Evolutionary conservation across 2,329 filamentous ascomycete genomes (phyloP), one percentile per base, ranked within the genome.

Genomic region (Phialocephala subalpina): DNA sequence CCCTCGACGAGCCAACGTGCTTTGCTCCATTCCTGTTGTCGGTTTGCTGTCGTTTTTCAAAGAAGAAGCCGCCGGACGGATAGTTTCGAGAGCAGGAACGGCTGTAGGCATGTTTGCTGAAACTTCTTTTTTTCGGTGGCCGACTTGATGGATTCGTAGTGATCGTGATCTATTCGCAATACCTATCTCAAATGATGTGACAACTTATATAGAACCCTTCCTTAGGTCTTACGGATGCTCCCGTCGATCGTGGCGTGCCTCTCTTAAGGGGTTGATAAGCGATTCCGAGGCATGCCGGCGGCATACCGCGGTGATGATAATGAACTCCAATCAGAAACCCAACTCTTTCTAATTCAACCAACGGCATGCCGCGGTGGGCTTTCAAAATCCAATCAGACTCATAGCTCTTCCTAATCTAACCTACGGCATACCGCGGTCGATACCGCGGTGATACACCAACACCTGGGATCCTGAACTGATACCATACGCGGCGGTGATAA

Each of bases 1-100:
- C 49, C 80, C 80, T 25, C 80, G 76, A 35, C 81, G 76, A 63
- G 76, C 74, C 35, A 82, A 73, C 3, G 80, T 80, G 66, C 78
- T 79, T 74, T 82, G 81, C 60, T 82, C 80, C 53, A 63, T 58
- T 27, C 33, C 38, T 47, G 18, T 6, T 33, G 49, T 45, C 18
- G 45, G 14, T 56, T 38, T 53, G 49, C 29, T 27, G 49, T 25
- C 45, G 14, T 38, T 53, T 35, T 62, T 62, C 22, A 56, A 29
- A 20, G 25, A 12, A 22, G 52, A 14, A 22, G 38, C 29, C 36
- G 20, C 56, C 16, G 16, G 22, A 16, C 45, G 36, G 35, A 3
- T 38, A 18, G 55, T 49, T 25, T 58, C 52, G 22, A 33, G 22
- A 40, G 29, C 36, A 14, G 60, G 55, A 12, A 25, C 33, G 22